Conservation (phyloP, 2,329 filamentous ascomycete species). For the Claviceps pazoutovae region DNA sequence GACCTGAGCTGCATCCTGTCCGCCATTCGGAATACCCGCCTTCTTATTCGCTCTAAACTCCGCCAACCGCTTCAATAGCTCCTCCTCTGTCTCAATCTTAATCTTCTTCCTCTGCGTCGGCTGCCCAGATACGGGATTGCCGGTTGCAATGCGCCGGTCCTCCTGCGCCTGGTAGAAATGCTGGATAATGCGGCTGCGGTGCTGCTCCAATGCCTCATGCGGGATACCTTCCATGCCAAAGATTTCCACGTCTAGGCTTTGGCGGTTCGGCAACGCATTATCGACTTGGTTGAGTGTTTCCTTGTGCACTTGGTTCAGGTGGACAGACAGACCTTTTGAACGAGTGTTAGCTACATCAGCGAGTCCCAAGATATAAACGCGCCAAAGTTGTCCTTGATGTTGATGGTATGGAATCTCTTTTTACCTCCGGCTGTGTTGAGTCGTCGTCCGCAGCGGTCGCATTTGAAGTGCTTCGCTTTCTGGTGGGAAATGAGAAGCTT, state of each 20-base stretch:
- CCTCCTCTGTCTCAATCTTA: slow-evolving; percentile 60
- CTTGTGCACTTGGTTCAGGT: slow-evolving; percentile 98
- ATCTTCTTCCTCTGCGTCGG: slow-evolving; percentile 50
- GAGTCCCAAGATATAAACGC: background rate
- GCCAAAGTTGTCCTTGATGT: no score
- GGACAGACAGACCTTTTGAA: slow-evolving; percentile 68
- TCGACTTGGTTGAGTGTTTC: slow-evolving; percentile 77
- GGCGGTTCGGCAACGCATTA: slow-evolving; percentile 78
- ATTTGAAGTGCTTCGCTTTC: slow-evolving; percentile 99
- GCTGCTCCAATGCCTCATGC: slow-evolving; percentile 66
- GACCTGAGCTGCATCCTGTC: background rate
- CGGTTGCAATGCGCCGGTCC: slow-evolving; percentile 67
- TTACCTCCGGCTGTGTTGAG: slow-evolving; percentile 89
- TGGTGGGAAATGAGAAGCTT: slow-evolving; percentile 96
- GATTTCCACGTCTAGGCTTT: slow-evolving; percentile 82
- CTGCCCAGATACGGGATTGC: slow-evolving; percentile 63
- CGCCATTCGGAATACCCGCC: slow-evolving; percentile 2
- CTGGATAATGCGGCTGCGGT: slow-evolving; percentile 74
- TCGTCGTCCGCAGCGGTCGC: slow-evolving; percentile 74
- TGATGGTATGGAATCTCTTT: slow-evolving; percentile 11
- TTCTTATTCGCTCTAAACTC: slow-evolving; percentile 55
- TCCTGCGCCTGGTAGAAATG: slow-evolving; percentile 77
- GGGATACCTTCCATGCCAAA: slow-evolving; percentile 98
- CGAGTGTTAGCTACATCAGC: no score
- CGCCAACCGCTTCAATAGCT: slow-evolving; percentile 67